Evolutionary conservation across 768 basidiomycete species (phyloP).

Genomic region (Pleurotus pulmonarius): DNA sequence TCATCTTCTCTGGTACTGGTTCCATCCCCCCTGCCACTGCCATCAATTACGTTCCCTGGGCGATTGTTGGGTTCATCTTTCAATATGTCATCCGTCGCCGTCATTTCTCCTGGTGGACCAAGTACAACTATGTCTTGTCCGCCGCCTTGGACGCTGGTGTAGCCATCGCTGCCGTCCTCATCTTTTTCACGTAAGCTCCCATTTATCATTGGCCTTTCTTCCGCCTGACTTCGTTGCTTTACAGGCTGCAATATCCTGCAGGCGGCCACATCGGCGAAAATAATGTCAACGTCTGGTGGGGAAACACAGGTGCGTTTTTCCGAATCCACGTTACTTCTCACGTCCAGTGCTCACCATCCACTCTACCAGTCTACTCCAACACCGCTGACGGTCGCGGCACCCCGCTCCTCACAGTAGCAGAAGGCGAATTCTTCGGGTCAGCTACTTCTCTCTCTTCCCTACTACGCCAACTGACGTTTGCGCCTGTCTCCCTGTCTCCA

Average conservation of each 20-base stretch:
- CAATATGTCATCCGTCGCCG: slow-evolving; percentile 56
- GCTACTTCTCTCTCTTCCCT: slow-evolving; percentile 6
- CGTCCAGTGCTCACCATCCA: not conserved
- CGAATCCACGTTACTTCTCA: no score
- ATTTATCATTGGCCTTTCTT: slow-evolving; percentile 11
- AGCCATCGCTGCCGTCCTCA: slow-evolving; percentile 40
- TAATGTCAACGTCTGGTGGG: slow-evolving; percentile 8
- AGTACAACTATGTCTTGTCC: slow-evolving; percentile 58
- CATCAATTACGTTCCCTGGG: slow-evolving; percentile 68
- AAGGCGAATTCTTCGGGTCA: slow-evolving; percentile 28
- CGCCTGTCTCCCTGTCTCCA: no score
- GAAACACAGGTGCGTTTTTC: slow-evolving; percentile 12
- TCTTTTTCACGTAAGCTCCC: slow-evolving; percentile 9
- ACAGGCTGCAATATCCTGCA: slow-evolving; percentile 10
- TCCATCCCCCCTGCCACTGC: slow-evolving; percentile 64
- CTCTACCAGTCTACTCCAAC: slow-evolving; percentile 25
- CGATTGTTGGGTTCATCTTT: slow-evolving; percentile 63
- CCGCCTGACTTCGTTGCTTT: not conserved
- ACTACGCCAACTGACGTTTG: not conserved
- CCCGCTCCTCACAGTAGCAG: slow-evolving; percentile 26
- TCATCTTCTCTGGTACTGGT: slow-evolving; percentile 58
- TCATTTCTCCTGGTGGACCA: slow-evolving; percentile 69
- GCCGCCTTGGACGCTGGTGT: slow-evolving; percentile 55
- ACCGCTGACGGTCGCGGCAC: slow-evolving; percentile 38
- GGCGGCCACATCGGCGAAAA: slow-evolving; percentile 7